These are phyloP conservation scores for Helianthus annuus DNA, from an alignment of 129 eudicot species.

Conservation along the genomic window DNA sequence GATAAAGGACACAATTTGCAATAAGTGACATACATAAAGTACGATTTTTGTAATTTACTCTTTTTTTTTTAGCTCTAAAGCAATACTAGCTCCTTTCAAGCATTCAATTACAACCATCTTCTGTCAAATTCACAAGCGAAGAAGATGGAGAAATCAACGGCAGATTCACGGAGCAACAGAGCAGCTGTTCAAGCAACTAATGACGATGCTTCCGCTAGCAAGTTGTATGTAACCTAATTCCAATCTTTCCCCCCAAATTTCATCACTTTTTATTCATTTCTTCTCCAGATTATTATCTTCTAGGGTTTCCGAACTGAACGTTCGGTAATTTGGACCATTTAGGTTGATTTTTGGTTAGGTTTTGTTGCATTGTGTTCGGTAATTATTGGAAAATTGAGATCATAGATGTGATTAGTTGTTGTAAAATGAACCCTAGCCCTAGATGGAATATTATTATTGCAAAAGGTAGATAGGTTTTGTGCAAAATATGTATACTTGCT, in stretches of 20 bases:
- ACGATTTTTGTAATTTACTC: too few relatives aligned
- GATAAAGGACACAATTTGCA: too few relatives aligned
- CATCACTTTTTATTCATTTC: background rate
- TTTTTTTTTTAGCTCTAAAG: too few relatives aligned
- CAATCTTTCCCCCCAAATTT: conserved; percentile 15
- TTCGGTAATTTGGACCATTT: background rate
- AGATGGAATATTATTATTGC: background rate
- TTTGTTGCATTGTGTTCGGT: background rate
- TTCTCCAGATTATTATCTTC: background rate
- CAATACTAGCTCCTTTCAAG: too few relatives aligned
- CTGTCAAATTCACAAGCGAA: background rate
- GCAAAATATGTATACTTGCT: background rate
- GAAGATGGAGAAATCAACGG: conserved; percentile 54
- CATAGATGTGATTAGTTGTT: conserved; percentile 14
- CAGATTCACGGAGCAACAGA: conserved; percentile 69
- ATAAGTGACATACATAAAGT: too few relatives aligned
- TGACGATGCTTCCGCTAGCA: conserved; percentile 99
- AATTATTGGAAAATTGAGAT: background rate
- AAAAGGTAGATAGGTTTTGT: background rate
- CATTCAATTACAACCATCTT: background rate
- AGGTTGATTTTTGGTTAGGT: conserved; percentile 11
- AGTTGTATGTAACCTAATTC: conserved; percentile 52
- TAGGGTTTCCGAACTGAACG: conserved; percentile 17
- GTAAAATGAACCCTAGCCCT: conserved; percentile 11
- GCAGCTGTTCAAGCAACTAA: conserved; percentile 97